These are phyloP conservation scores for Coemansia sp. DNA, from an alignment of 192 early-diverging fungal genomes.

Conservation along the genomic window DNA sequence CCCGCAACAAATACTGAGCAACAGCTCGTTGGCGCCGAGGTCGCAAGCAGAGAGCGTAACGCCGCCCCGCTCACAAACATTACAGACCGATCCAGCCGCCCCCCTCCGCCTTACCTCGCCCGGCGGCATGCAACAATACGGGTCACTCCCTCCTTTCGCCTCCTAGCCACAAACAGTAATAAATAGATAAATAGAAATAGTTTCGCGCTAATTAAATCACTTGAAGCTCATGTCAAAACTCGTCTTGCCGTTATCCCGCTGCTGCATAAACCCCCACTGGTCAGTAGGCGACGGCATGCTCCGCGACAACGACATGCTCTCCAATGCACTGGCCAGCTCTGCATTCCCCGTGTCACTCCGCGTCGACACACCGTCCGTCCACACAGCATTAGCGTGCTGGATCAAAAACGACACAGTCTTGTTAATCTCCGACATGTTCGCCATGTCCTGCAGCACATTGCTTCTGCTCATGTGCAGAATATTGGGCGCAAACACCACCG, in stretches of 20 bases:
- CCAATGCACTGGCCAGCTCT: conserved; percentile 5
- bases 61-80: neutral
- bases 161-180: no score
- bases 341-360: neutral
- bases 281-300: conserved; percentile 50
- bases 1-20: conserved; percentile 39
- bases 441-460: conserved; percentile 61
- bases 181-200: no score
- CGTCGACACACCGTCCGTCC: conserved; percentile 21
- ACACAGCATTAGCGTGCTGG: conserved; percentile 55
- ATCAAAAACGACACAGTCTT: conserved; percentile 71
- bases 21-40: conserved; percentile 32
- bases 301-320: conserved; percentile 33
- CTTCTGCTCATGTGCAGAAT: conserved; percentile 64
- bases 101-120: conserved; percentile 31
- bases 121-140: conserved; percentile 36
- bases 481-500: conserved; percentile 93
- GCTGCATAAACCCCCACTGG: conserved; percentile 18
- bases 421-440: conserved; percentile 76
- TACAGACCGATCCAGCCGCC: conserved; percentile 15
- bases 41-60: no score
- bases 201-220: neutral
- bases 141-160: conserved; percentile 37
- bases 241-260: conserved; percentile 13
- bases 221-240: conserved; percentile 37